A percentile compares a stretch with the other conserved stretches of the same genome.
These are phyloP conservation scores for Dactylis glomerata DNA, from an alignment of 176 grass and related monocot species.

Conservation along the genomic window DNA sequence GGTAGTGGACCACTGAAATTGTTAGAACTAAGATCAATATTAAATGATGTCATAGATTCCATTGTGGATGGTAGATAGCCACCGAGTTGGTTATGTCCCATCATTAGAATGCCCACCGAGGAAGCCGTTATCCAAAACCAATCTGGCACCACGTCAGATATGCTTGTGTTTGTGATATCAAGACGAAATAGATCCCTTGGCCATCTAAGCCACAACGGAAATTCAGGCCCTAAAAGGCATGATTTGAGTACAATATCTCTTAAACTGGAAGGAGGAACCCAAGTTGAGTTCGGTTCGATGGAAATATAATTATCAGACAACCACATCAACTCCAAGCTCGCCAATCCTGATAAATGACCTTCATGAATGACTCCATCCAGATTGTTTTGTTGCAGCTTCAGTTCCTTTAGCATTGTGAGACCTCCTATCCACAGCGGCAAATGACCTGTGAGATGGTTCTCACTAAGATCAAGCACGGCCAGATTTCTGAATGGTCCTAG, in stretches of 20 bases:
- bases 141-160: too few relatives aligned
- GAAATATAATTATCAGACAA: not conserved
- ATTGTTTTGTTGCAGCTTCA: not conserved
- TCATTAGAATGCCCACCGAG: too few relatives aligned
- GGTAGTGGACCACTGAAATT: not conserved
- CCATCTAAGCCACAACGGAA: not conserved
- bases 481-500: not conserved
- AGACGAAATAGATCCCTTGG: not conserved
- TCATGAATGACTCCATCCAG: not conserved
- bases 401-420: not conserved
- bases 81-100: too few relatives aligned
- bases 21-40: not conserved
- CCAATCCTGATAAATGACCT: not conserved
- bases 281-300: not conserved
- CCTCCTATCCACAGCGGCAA: not conserved
- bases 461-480: not conserved
- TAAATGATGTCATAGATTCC: too few relatives aligned
- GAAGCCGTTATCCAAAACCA: too few relatives aligned
- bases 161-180: too few relatives aligned
- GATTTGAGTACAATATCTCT: not conserved
- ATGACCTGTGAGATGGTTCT: not conserved
- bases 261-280: conserved; percentile 25
- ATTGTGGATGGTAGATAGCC: too few relatives aligned
- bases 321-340: not conserved
- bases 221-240: not conserved